phyloP scores from a whole-genome alignment of 108 stramenopile genomes.

The Seminavis robusta region DNA sequence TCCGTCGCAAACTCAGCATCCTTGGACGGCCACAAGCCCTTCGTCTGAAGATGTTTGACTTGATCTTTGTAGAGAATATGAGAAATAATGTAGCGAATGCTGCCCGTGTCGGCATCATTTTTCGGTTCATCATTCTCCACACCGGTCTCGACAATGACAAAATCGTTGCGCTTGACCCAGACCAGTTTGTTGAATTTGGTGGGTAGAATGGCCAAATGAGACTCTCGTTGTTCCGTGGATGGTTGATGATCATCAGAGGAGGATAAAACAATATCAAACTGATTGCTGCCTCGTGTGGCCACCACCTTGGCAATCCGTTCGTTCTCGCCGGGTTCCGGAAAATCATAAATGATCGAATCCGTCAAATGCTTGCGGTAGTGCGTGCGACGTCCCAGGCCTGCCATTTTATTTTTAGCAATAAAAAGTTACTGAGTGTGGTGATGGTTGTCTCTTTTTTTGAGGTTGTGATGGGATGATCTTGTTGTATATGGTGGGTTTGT shows the following conservation, averaged over 20 bases:
- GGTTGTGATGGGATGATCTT: no score
- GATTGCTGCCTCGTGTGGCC: slow-evolving; percentile 80
- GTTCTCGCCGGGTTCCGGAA: slow-evolving; percentile 59
- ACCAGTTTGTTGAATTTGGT: slow-evolving; percentile 95
- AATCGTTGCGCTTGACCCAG: slow-evolving; percentile 96
- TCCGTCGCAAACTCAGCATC: slow-evolving; percentile 37
- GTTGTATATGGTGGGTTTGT: no score
- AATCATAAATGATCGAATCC: slow-evolving; percentile 70
- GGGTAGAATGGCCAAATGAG: slow-evolving; percentile 86
- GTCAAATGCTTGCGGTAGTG: slow-evolving; percentile 88
- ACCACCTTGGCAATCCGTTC: slow-evolving; percentile 77
- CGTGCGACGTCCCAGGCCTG: slow-evolving; percentile 65
- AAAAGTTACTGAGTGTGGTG: no score
- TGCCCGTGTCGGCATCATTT: slow-evolving; percentile 20
- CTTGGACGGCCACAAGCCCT: slow-evolving; percentile 83
- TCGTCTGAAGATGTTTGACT: slow-evolving; percentile 86
- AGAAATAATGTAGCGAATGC: slow-evolving; percentile 63
- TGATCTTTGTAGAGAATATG: slow-evolving; percentile 95
- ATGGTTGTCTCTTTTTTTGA: no score
- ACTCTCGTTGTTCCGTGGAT: slow-evolving; percentile 9
- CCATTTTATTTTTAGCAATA: slow-evolving; percentile 41
- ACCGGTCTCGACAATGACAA: slow-evolving; percentile 79
- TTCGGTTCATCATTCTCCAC: slow-evolving; percentile 22
- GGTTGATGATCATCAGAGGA: neutral
- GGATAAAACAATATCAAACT: slow-evolving; percentile 71